A percentile compares a stretch with the other conserved stretches of the same genome.
Evolutionary conservation across 2,329 filamentous ascomycete species (phyloP).

Genomic region (Colletotrichum sansevieriae): DNA sequence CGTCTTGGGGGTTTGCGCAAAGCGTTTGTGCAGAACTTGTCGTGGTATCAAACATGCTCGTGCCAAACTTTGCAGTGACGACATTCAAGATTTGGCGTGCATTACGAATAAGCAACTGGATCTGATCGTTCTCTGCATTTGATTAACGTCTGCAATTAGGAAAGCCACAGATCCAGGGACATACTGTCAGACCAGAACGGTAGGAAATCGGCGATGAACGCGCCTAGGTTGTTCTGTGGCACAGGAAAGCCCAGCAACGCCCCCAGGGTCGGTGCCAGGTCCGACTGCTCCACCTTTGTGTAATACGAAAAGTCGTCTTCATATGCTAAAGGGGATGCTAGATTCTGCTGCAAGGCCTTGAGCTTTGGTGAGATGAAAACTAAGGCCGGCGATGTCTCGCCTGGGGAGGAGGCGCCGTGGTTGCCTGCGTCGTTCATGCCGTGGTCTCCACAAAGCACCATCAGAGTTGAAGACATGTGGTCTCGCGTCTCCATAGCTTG

Average conservation of each 20-base stretch:
- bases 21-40: conserved; percentile 43
- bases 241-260: conserved; percentile 89
- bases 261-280: conserved; percentile 90
- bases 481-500: conserved; percentile 76
- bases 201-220: conserved; percentile 84
- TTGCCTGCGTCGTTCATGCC: conserved; percentile 99
- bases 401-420: conserved; percentile 92
- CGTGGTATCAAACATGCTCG: conserved; percentile 56
- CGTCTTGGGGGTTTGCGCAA: conserved; percentile 54
- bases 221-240: conserved; percentile 89
- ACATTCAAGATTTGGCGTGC: conserved; percentile 84
- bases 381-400: conserved; percentile 93
- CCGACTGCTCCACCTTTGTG: conserved; percentile 88
- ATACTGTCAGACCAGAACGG: conserved; percentile 79
- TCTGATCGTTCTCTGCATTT: conserved; percentile 62
- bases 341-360: conserved; percentile 62
- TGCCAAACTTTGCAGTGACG: conserved; percentile 78
- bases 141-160: conserved; percentile 35
- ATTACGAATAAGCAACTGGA: conserved; percentile 81
- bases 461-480: conserved; percentile 82
- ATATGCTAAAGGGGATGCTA: conserved; percentile 67
- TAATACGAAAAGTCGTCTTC: conserved; percentile 87
- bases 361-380: conserved; percentile 92
- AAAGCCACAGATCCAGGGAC: conserved; percentile 28
- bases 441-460: conserved; percentile 93